phyloP scores from a whole-genome alignment of 73 alveolate species.

The Paramecium biaurelia region DNA sequence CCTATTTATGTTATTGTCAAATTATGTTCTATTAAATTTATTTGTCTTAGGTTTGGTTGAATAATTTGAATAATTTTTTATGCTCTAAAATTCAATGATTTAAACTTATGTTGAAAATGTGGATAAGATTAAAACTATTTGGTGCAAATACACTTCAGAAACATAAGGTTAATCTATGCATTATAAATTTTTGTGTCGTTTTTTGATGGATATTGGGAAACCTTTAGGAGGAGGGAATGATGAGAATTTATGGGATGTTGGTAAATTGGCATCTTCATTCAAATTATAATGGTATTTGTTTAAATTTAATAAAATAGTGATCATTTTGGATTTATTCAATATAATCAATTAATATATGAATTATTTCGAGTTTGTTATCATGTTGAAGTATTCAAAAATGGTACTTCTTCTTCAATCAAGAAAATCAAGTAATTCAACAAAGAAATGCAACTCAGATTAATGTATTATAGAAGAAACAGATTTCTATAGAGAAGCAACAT shows the following conservation, averaged over 20 bases:
- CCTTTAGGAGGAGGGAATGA: neutral
- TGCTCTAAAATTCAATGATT: neutral
- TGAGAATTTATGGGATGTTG: constrained; percentile 44
- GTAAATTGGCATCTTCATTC: neutral
- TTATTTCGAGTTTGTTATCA: neutral
- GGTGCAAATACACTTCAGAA: constrained; percentile 28
- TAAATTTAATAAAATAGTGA: neutral
- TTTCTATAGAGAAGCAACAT: neutral
- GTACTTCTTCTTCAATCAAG: neutral
- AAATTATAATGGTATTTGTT: neutral
- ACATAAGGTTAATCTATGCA: neutral
- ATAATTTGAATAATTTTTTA: constrained; percentile 6
- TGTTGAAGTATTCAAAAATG: neutral
- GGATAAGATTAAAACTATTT: constrained; percentile 15
- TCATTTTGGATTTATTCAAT: neutral
- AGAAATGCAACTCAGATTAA: constrained; percentile 1
- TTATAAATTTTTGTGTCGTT: neutral
- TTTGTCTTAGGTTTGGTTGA: constrained; percentile 38
- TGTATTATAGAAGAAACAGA: neutral
- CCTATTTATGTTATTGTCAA: neutral
- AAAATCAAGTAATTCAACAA: constrained; percentile 24
- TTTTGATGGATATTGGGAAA: neutral
- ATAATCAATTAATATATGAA: constrained; percentile 18
- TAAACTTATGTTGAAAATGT: neutral
- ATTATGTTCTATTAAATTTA: constrained; percentile 1